phyloP scores from a whole-genome alignment of 371 early-diverging fungal species.

The Lichtheimia hyalospora region DNA sequence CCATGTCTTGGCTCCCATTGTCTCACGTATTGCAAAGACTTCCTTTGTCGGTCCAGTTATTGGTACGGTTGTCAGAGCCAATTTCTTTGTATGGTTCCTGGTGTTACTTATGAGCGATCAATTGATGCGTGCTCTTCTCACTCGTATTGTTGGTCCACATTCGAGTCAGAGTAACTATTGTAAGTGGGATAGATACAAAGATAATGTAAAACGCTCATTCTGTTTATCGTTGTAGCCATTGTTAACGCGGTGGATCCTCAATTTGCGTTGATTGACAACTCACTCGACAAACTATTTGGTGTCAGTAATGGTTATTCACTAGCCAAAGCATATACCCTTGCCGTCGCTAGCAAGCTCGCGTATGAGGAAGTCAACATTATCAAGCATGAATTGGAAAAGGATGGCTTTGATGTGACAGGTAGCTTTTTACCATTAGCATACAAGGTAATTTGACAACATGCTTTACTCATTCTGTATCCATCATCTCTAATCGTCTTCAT shows the following conservation, averaged over 20 bases:
- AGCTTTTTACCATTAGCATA: slow-evolving; percentile 60
- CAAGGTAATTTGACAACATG: slow-evolving; percentile 31
- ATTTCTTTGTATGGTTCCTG: slow-evolving; percentile 43
- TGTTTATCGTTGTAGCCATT: slow-evolving; percentile 16
- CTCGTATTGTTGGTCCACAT: slow-evolving; percentile 35
- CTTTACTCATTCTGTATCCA: not conserved
- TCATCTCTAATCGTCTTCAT: not conserved
- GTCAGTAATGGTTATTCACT: slow-evolving; percentile 37
- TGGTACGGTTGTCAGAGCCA: slow-evolving; percentile 23
- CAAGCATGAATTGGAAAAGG: slow-evolving; percentile 51
- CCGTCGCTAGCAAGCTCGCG: slow-evolving; percentile 54
- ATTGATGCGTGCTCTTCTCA: slow-evolving; percentile 28
- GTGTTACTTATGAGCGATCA: slow-evolving; percentile 38
- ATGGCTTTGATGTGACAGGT: slow-evolving; percentile 55
- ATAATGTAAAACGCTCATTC: no score
- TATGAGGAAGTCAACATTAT: slow-evolving; percentile 61
- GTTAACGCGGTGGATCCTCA: slow-evolving; percentile 34
- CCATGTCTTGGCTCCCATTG: slow-evolving; percentile 27
- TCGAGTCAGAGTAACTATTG: slow-evolving; percentile 31
- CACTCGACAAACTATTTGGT: not conserved
- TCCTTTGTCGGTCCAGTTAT: slow-evolving; percentile 33
- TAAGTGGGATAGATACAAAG: slow-evolving; percentile 12
- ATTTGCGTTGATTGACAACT: slow-evolving; percentile 24
- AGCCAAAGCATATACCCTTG: slow-evolving; percentile 54
- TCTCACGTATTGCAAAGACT: slow-evolving; percentile 20